Conservation (phyloP, 768 basidiomycete genomes). For the Mycena albidolilacea region DNA sequence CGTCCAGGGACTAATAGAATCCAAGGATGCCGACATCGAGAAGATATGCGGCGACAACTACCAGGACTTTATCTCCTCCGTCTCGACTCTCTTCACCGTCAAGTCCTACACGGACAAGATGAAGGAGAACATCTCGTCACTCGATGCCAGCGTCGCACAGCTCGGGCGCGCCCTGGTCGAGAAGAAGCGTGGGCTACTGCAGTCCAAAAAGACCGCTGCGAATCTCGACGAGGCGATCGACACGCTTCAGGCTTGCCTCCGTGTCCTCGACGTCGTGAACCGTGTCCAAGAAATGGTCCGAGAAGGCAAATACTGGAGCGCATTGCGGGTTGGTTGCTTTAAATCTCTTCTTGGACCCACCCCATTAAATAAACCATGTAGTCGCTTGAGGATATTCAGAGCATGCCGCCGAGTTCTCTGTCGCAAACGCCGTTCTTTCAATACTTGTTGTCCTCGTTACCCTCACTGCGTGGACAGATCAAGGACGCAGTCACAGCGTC, state of each 20-base stretch:
- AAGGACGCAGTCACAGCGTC: slow-evolving; percentile 95
- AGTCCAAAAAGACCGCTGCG: slow-evolving; percentile 92
- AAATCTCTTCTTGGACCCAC: slow-evolving; percentile 45
- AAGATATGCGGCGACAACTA: slow-evolving; percentile 96
- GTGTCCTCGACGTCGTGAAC: slow-evolving; percentile 93
- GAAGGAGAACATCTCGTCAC: slow-evolving; percentile 89
- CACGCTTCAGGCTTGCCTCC: slow-evolving; percentile 91
- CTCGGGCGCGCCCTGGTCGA: slow-evolving; percentile 91
- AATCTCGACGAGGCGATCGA: slow-evolving; percentile 98
- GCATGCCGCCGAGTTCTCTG: slow-evolving; percentile 89
- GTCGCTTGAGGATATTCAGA: slow-evolving; percentile 96
- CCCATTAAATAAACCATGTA: slow-evolving; percentile 58
- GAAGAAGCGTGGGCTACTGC: slow-evolving; percentile 92
- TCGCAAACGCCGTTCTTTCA: slow-evolving; percentile 95
- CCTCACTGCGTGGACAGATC: slow-evolving; percentile 90
- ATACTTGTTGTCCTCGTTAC: slow-evolving; percentile 91
- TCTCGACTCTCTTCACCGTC: slow-evolving; percentile 96
- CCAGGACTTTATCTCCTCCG: slow-evolving; percentile 97
- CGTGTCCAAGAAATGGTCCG: slow-evolving; percentile 94
- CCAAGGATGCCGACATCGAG: slow-evolving; percentile 97
- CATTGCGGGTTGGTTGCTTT: slow-evolving; percentile 83
- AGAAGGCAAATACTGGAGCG: slow-evolving; percentile 97
- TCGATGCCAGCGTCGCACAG: slow-evolving; percentile 91
- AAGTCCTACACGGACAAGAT: slow-evolving; percentile 97
- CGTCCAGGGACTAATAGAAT: slow-evolving; percentile 88